phyloP scores from a whole-genome alignment of 345 rosid species.

The Diplotaxis tenuifolia region DNA sequence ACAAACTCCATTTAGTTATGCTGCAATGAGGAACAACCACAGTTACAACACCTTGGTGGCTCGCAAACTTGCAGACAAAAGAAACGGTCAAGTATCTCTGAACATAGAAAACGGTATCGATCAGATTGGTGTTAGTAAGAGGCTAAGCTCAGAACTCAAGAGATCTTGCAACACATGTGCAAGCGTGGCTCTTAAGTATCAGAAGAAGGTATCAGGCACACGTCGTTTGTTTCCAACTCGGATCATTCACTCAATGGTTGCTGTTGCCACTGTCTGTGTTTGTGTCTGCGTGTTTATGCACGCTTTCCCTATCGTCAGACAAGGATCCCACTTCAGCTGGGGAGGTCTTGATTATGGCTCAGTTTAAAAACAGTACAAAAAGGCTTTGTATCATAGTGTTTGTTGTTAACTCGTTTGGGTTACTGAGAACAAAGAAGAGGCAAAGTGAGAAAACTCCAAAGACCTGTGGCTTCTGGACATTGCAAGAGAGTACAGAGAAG shows the following conservation, averaged over 20 bases:
- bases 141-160: conserved; percentile 26
- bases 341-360: conserved; percentile 67
- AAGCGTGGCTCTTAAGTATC: conserved; percentile 48
- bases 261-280: conserved; percentile 84
- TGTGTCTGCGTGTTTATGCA: conserved; percentile 83
- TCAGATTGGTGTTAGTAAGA: conserved; percentile 32
- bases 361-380: conserved; percentile 30
- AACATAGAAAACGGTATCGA: conserved; percentile 46
- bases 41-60: conserved; percentile 64
- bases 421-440: not conserved
- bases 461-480: not conserved
- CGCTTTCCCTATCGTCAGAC: conserved; percentile 57
- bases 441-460: not conserved
- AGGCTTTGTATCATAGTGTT: not conserved
- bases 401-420: not conserved
- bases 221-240: conserved; percentile 71
- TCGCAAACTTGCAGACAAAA: conserved; percentile 59
- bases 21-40: conserved; percentile 62
- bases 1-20: conserved; percentile 62
- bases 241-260: conserved; percentile 70
- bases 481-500: conserved; percentile 15
- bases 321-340: conserved; percentile 74
- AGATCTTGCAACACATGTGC: conserved; percentile 62
- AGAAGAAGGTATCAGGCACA: conserved; percentile 41
- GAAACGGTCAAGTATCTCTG: conserved; percentile 62